These are phyloP conservation scores for Ustilago esculenta DNA, from an alignment of 1,284 basidiomycete genomes.

Conservation along the genomic window DNA sequence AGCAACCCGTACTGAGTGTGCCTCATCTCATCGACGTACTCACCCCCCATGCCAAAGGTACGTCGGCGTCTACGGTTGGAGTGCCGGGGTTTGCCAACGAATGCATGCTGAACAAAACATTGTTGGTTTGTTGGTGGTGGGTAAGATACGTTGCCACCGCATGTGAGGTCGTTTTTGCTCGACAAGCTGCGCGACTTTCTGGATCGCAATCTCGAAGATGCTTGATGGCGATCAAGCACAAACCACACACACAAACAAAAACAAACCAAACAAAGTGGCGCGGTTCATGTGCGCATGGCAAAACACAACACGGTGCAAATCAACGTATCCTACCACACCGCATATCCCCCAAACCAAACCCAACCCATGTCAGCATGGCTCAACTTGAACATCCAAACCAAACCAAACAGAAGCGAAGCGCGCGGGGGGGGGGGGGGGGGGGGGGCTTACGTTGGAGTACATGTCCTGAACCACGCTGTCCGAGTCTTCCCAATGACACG, in stretches of 20 bases:
- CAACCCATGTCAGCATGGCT: neutral
- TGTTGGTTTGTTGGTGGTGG: no score
- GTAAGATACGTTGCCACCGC: constrained; percentile 40
- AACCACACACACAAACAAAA: neutral
- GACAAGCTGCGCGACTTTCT: constrained; percentile 47
- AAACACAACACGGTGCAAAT: constrained; percentile 52
- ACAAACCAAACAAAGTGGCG: neutral
- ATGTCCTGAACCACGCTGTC: constrained; percentile 54
- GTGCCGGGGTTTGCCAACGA: no score
- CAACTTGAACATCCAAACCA: no score
- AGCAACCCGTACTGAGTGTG: constrained; percentile 18
- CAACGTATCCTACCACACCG: constrained; percentile 33
- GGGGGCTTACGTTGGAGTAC: constrained; percentile 44
- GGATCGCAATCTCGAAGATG: constrained; percentile 52
- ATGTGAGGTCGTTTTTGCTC: constrained; percentile 41
- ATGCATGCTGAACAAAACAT: no score
- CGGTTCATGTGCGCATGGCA: constrained; percentile 42
- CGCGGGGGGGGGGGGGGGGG: neutral
- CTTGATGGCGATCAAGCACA: constrained; percentile 1
- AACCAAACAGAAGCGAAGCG: neutral
- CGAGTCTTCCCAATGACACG: constrained; percentile 57
- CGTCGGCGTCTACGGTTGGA: neutral
- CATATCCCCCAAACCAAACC: neutral
- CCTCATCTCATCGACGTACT: constrained; percentile 36
- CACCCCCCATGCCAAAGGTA: constrained; percentile 45